Conservation (phyloP, 2,329 filamentous ascomycete species). For the Cladosporium sp. region DNA sequence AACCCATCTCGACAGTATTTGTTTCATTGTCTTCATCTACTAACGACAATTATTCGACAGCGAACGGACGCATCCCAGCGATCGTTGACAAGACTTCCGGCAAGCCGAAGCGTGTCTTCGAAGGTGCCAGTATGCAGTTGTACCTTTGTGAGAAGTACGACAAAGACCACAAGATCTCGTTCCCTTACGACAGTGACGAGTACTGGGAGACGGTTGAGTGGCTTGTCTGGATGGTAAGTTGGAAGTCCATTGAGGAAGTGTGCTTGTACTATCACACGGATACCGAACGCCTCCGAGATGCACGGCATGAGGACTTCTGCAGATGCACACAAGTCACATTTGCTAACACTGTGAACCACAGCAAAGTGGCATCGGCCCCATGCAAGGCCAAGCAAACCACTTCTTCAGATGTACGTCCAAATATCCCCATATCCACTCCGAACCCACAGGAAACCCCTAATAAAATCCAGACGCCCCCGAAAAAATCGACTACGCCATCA, state of each 20-base stretch:
- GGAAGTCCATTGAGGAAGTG: background rate
- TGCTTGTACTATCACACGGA: background rate
- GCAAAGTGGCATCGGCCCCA: conserved; percentile 52
- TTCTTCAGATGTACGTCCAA: conserved; percentile 52
- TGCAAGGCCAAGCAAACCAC: conserved; percentile 75
- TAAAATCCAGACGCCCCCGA: conserved; percentile 63
- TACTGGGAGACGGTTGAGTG: conserved; percentile 57
- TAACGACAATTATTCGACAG: too few species aligned
- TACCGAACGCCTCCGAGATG: background rate
- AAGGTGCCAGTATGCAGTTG: conserved; percentile 25
- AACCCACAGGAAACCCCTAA: background rate
- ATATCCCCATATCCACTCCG: background rate
- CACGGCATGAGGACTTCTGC: background rate
- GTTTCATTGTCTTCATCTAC: too few species aligned
- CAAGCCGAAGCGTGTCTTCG: conserved; percentile 69
- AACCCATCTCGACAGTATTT: too few species aligned
- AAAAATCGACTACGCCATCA: conserved; percentile 76
- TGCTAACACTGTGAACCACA: background rate
- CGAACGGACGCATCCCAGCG: conserved; percentile 85
- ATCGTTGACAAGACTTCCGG: conserved; percentile 71
- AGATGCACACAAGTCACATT: background rate
- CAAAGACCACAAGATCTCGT: conserved; percentile 27
- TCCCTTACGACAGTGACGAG: conserved; percentile 25
- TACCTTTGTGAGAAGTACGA: conserved; percentile 33
- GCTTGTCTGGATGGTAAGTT: conserved; percentile 32